phyloP scores from a whole-genome alignment of 129 eudicot genomes.

The Erigeron canadensis region DNA sequence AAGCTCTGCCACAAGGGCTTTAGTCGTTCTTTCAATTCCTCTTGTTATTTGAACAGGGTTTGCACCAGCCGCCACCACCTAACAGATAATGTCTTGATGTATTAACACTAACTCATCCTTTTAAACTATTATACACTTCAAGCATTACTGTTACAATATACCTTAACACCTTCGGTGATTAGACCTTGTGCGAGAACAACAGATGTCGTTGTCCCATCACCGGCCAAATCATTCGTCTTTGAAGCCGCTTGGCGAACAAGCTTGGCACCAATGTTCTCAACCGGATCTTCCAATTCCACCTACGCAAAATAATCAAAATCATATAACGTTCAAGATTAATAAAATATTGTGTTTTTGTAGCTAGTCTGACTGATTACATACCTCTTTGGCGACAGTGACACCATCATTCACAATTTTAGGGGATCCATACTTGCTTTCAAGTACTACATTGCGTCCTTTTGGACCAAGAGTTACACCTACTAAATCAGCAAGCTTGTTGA shows the following conservation, averaged over 20 bases:
- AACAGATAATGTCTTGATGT: background rate
- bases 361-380: background rate
- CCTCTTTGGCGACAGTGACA: constrained; percentile 37
- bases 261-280: constrained; percentile 53
- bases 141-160: background rate
- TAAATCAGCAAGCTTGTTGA: constrained; percentile 28
- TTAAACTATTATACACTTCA: constrained; percentile 31
- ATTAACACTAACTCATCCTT: constrained; percentile 12
- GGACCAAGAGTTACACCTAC: constrained; percentile 34
- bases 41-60: constrained; percentile 54
- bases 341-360: too few relatives aligned
- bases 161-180: constrained; percentile 25
- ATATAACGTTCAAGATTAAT: background rate
- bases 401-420: constrained; percentile 26
- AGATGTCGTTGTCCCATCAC: constrained; percentile 19
- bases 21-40: constrained; percentile 60
- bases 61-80: constrained; percentile 78
- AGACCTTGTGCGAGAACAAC: constrained; percentile 20
- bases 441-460: constrained; percentile 47
- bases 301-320: background rate
- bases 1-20: constrained; percentile 53
- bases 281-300: constrained; percentile 60
- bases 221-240: constrained; percentile 16
- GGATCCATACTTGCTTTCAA: constrained; percentile 45
- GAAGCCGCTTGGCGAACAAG: constrained; percentile 28